A percentile compares a stretch with the other conserved stretches of the same genome.
Conservation (phyloP, 129 eudicot species). For the Centaurea solstitialis region DNA sequence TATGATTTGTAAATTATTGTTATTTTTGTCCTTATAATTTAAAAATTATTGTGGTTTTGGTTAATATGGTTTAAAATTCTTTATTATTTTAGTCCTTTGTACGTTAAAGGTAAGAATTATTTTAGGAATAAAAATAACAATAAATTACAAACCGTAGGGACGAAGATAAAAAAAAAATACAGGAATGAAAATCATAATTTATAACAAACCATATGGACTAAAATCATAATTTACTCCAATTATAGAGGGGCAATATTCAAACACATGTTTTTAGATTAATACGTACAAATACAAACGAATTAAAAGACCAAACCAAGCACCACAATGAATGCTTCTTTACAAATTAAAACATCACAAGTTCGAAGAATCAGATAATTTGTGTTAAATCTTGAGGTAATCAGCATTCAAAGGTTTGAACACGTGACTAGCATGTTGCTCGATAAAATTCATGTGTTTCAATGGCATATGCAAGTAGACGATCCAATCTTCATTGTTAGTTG, state of each 20-base stretch:
- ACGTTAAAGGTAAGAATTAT: no score
- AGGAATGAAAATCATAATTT: no score
- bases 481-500: conserved; percentile 60
- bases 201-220: no score
- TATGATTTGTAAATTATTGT: no score
- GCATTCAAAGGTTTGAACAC: conserved; percentile 38
- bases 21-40: no score
- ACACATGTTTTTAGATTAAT: background rate
- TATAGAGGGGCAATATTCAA: no score
- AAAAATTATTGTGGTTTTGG: no score
- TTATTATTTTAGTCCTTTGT: no score
- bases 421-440: conserved; percentile 35
- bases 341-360: background rate
- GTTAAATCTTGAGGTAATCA: conserved; percentile 28
- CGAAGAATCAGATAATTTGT: background rate
- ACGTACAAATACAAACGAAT: background rate
- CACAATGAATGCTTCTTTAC: background rate
- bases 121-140: background rate
- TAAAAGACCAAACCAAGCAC: background rate
- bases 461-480: conserved; percentile 53
- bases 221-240: no score
- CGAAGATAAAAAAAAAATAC: no score
- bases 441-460: conserved; percentile 36
- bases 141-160: no score
- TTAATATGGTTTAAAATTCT: no score